Evolutionary conservation across 805 yeast species (phyloP), one percentile per base, ranked within the genome.

Genomic region (Clavispora fructus): DNA sequence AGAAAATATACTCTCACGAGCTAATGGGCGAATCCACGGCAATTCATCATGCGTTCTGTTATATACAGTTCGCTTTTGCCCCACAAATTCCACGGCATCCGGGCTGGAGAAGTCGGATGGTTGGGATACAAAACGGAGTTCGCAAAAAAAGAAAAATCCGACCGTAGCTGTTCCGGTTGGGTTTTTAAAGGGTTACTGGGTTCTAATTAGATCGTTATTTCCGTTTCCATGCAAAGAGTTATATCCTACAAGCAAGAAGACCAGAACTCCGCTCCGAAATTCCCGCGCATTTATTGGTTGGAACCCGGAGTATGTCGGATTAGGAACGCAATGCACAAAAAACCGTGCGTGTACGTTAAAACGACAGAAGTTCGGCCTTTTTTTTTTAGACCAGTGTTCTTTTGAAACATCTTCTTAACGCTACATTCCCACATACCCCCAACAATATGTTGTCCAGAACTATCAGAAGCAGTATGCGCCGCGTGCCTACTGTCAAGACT

Each of bases 401-500:
- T 33, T 33, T 33, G 25, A 33, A 33, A 16, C 37, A 16, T 33
- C 25, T 17, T 17, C 25, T 33, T 12, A 31, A 16, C 13, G 11
- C 35, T n/a, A 31, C 13, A 16, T 16, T 11, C 32, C 12, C 25
- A 33, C 13, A 31, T 17, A 5, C 25, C 37, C 37, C 37, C 25
- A 33, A 17, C 37, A 33, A 39, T 44, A 66, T 66, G 71, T 66
- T 66, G 60, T 62, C 69, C 33, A 64, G 69, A 64, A 57, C 58
- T 44, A 50, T 65, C 46, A 65, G 59, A 56, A 47, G 59, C 45
- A 54, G 61, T 39, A 46, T 62, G 48, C 64, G 60, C 43, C 68
- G 69, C 49, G 46, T 58, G 38, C 61, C 64, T 16, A 55, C 51
- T 16, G 51, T 50, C 32, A 35, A 54, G 32, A 46, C 39, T n/a